Base-by-base conservation (phyloP, 371 early-diverging fungal genomes). In the Coemansia sp. region DNA sequence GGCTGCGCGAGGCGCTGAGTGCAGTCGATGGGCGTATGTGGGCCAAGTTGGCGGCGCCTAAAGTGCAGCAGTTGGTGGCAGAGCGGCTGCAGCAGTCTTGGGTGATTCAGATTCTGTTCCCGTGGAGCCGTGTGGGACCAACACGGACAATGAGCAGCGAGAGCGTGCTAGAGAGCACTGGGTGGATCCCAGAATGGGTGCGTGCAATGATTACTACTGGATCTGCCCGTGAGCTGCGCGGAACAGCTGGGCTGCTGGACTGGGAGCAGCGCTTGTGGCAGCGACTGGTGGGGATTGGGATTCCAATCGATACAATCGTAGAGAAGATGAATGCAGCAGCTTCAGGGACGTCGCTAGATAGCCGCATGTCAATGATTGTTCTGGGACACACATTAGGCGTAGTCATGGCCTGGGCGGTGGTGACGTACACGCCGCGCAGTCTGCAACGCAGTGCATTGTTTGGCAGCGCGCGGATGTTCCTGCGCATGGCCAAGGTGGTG, bases 401-500 rank as follows among this genome's bases (percentile, higher is more conserved):
- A 27, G 54, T 51, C 1, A 2, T 59, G 2, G 70, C 80, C 13
- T 67, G 74, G 54, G 68, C 64, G 42, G 67, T 67, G 18, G 65
- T 76, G 39, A 60, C 61, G 2, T 67, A 68, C 34, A 58, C 63
- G 61, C 72, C 77, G 21, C 64, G 47, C 8, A n/a, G 34, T 3
- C 59, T 64, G 34, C 68, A 69, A 4, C 58, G 57, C 21, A 59
- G 63, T 22, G 24, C 64, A 7, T 24, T 67, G 27, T 77, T 74
- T 27, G 31, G 42, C 26, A 40, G 48, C 13, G 67, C 72, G 22
- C 63, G 63, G 13, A 60, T 66, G 61, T 26, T 61, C 1, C 40
- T 76, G 47, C 50, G 63, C 14, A 81, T 81, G 81, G 58, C 72
- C 61, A 83, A 88, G 77, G 86, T 93, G 2, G 83, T 83, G 13